Evolutionary conservation across 2,329 filamentous ascomycete species (phyloP).

Genomic region (Calonectria henricotiae): DNA sequence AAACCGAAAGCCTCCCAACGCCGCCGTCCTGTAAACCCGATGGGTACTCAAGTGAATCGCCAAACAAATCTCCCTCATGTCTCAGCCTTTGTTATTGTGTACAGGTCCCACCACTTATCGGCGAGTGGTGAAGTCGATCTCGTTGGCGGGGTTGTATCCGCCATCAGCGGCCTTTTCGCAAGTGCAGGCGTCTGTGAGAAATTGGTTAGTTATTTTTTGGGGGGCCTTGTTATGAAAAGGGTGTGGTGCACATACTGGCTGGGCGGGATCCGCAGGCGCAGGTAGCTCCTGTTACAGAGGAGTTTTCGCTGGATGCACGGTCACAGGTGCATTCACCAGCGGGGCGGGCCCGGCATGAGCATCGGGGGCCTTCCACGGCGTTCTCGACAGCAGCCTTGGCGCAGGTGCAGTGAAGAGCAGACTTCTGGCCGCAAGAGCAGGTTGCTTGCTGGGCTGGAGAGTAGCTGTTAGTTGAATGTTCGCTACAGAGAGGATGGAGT

Average conservation of each 20-base stretch:
- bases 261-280: constrained; percentile 86
- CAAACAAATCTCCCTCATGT: constrained; percentile 13
- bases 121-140: constrained; percentile 88
- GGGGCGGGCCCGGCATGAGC: constrained; percentile 87
- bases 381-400: constrained; percentile 85
- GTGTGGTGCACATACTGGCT: constrained; percentile 69
- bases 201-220: constrained; percentile 37
- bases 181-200: constrained; percentile 77
- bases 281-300: constrained; percentile 70
- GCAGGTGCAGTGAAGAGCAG: constrained; percentile 90
- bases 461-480: constrained; percentile 24
- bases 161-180: constrained; percentile 82
- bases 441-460: constrained; percentile 74
- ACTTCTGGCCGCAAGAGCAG: constrained; percentile 93
- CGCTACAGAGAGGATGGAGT: neutral
- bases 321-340: constrained; percentile 88
- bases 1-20: constrained; percentile 18
- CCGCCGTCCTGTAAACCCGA: constrained; percentile 22
- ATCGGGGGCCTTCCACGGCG: constrained; percentile 79
- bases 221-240: neutral
- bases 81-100: constrained; percentile 11
- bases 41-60: constrained; percentile 25
- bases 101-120: constrained; percentile 51
- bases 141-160: constrained; percentile 75
- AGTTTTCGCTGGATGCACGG: constrained; percentile 80